These are phyloP conservation scores for Hyphopichia pseudoburtonii DNA, from an alignment of 1,139 yeast species.

Conservation along the genomic window DNA sequence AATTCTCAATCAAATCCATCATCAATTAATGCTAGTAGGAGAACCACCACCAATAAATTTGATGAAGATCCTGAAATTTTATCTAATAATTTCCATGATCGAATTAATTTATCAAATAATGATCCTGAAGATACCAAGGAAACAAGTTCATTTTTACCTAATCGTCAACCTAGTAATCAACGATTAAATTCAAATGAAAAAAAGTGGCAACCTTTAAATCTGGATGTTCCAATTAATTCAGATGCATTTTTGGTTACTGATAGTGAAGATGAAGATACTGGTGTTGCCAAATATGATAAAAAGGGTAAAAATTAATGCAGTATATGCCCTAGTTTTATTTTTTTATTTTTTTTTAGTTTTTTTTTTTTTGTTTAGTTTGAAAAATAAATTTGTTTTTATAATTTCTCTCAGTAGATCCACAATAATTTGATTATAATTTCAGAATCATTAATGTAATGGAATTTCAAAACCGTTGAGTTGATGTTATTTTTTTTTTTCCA, in stretches of 20 bases:
- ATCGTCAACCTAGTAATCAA: constrained; percentile 12
- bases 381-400: too few species aligned
- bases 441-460: background rate
- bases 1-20: background rate
- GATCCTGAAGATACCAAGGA: constrained; percentile 29
- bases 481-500: too few species aligned
- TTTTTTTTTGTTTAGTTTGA: too few species aligned
- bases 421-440: too few species aligned
- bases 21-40: constrained; percentile 15
- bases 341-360: too few species aligned
- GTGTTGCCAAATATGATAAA: constrained; percentile 1
- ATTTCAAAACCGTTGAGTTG: background rate
- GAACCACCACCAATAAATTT: constrained; percentile 34
- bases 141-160: constrained; percentile 46
- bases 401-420: too few species aligned
- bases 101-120: constrained; percentile 51
- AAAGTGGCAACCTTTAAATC: constrained; percentile 64
- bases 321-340: too few species aligned
- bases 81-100: constrained; percentile 54
- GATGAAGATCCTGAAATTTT: constrained; percentile 59
- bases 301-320: background rate
- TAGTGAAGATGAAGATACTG: constrained; percentile 64
- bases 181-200: constrained; percentile 17
- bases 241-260: constrained; percentile 80
- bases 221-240: constrained; percentile 58